phyloP scores from a whole-genome alignment of 345 rosid species.

The Pistacia integerrima region DNA sequence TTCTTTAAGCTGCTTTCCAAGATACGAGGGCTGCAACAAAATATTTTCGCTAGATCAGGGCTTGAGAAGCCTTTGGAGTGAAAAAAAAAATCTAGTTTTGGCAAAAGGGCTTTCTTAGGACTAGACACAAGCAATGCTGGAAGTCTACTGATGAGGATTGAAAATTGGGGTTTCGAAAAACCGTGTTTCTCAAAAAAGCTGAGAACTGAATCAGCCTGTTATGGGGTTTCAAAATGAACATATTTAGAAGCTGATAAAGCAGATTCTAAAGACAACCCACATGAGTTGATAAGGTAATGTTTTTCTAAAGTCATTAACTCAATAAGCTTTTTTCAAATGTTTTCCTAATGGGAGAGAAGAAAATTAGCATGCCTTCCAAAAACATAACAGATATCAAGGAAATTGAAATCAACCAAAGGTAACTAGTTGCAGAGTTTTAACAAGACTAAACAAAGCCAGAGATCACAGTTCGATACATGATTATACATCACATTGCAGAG shows the following conservation, averaged over 20 bases:
- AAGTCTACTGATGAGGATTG: not conserved
- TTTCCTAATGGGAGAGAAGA: no score
- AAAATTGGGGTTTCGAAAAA: conserved; percentile 32
- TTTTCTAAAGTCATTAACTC: no score
- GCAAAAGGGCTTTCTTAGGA: conserved; percentile 29
- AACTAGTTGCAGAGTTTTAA: no score
- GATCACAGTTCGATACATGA: no score
- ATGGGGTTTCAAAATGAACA: conserved; percentile 5
- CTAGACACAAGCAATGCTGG: conserved; percentile 17
- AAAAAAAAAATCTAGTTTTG: conserved; percentile 42
- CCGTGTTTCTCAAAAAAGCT: conserved; percentile 23
- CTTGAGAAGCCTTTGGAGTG: conserved; percentile 33
- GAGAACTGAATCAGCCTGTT: conserved; percentile 17
- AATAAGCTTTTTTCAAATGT: no score
- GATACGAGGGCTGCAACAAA: not conserved
- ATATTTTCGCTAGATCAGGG: not conserved
- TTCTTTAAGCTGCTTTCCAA: conserved; percentile 29
- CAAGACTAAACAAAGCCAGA: no score
- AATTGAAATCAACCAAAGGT: no score
- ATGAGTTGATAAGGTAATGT: conserved; percentile 2
- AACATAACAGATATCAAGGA: no score
- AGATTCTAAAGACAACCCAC: conserved; percentile 22
- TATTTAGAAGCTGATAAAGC: conserved; percentile 13
- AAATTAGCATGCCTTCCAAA: no score
- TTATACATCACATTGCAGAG: not conserved